These are phyloP conservation scores for Cytospora schulzeri DNA, from an alignment of 2,329 filamentous ascomycete species.

Conservation along the genomic window DNA sequence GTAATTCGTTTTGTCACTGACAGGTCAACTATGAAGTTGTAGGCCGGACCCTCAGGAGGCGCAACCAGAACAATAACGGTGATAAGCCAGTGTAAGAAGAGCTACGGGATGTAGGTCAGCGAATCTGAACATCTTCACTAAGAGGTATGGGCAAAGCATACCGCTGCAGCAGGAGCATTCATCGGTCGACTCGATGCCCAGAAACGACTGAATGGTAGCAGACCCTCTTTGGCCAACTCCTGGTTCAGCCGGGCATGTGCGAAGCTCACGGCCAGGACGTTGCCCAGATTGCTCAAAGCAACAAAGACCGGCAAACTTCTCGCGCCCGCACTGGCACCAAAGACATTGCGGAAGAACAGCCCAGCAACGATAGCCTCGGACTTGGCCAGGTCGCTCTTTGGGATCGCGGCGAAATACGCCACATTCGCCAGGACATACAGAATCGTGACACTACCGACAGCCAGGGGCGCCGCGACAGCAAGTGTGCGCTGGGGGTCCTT, in stretches of 20 bases:
- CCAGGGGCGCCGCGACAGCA: slow-evolving; percentile 57
- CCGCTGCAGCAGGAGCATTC: slow-evolving; percentile 58
- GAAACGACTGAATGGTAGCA: slow-evolving; percentile 66
- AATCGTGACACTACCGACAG: slow-evolving; percentile 59
- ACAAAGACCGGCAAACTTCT: slow-evolving; percentile 54
- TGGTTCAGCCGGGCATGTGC: slow-evolving; percentile 61
- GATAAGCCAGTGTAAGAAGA: slow-evolving; percentile 67
- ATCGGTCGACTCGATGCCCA: slow-evolving; percentile 71
- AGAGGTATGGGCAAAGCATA: slow-evolving; percentile 23
- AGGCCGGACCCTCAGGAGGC: slow-evolving; percentile 67
- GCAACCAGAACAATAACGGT: slow-evolving; percentile 67
- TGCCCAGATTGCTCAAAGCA: slow-evolving; percentile 59
- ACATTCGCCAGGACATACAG: slow-evolving; percentile 67
- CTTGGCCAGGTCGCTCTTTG: slow-evolving; percentile 57
- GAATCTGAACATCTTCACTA: background rate
- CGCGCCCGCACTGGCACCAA: slow-evolving; percentile 54
- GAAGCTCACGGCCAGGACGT: slow-evolving; percentile 64
- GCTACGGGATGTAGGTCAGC: slow-evolving; percentile 28
- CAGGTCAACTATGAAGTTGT: slow-evolving; percentile 66
- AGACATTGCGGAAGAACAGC: slow-evolving; percentile 63
- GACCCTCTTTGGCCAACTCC: slow-evolving; percentile 70
- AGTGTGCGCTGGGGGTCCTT: slow-evolving; percentile 58
- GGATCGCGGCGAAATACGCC: slow-evolving; percentile 65
- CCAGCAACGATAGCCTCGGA: slow-evolving; percentile 63
- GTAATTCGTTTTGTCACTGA: slow-evolving; percentile 33